Base-by-base conservation (phyloP, 148 eudicot species). In the Fagopyrum esculentum region DNA sequence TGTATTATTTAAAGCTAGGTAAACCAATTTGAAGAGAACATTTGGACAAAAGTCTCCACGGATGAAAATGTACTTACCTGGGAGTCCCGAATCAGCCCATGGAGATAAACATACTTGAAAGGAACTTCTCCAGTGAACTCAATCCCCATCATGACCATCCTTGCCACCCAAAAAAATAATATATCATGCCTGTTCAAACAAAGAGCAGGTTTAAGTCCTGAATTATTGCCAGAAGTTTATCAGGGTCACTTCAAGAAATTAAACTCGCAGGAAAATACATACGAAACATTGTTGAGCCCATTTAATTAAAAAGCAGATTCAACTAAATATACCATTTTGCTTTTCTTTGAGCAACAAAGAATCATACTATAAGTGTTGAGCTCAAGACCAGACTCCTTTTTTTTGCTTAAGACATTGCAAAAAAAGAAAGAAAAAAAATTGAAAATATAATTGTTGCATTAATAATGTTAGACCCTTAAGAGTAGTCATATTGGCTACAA, bases 111-210 rank as follows among this genome's bases (percentile, higher is more conserved):
- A 78, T 90, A 78, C 64, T 91, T 82, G 81, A 96, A 96, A 68
- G 99, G 99, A 81, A 89, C 93, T 52, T 82, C 83, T 79, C 99
- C 99, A 0, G 98, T 92, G 74, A 92, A 90, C 76, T 96, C 98
- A 71, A 96, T 89, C 49, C 99, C 99, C 98, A 96, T 90, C 99
- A 96, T 96, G 82, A 96, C 94, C 99, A 96, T 96, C 79, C 99
- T 88, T 59, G 99, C 99, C 82, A 96, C 99, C 99, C 99, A 96
- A 74, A 96, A 96, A 85, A 96, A 96, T 74, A 96, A 84, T 79
- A 96, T 96, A 79, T 96, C 99, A 80, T 96, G 99, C 89, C 99
- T 95, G 92, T 80, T 72, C 77, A 80, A 75, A 75, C 75, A 52
- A 71, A 73, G 43, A 73, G 29, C 52, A 47, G 15, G 61, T 35